Base-by-base conservation (phyloP, 106 monocot genomes). In the Dendrobium officinale region DNA sequence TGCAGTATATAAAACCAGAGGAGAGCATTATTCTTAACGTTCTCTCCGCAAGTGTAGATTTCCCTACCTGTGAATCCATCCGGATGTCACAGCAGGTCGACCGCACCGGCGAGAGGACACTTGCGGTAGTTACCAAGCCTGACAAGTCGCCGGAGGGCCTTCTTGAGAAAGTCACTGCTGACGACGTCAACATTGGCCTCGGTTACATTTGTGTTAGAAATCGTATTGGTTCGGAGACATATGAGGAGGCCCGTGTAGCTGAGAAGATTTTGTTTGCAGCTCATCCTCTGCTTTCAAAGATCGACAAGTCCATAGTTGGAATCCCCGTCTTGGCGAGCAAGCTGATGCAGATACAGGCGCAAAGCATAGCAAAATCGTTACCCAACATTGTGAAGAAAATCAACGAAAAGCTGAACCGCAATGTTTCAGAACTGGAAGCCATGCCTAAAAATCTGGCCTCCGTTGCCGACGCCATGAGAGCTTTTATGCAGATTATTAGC, bases 141-240 rank as follows among this genome's bases (percentile, higher is more conserved):
- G 80, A 80, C 22, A 80, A 29, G 64, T 42, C 80, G 10, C 80
- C 80, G 17, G 80, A 80, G 20, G 51, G 80, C 0, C 24, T 80
- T 22, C 80, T 87, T 20, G 90, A 90, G 82, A 90, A 90, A 80
- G 85, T 87, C 2, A 81, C 83, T 3, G 55, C 77, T 15, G 89
- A 37, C 37, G 37, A 37, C 37, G 37, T 37, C 37, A 37, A 37
- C 37, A 37, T 37, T 37, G 37, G 37, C 6, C 89, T 92, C 68
- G 87, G 89, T 0, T 92, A 92, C 22, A 80, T 92, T 18, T 92
- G 89, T 59, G 85, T 89, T 13, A 45, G 89, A 42, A 92, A 92
- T 59, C 87, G 92, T 16, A 26, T 92, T 10, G 84, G 85, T 0
- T 83, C 89, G 48, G 89, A 92, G 80, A 59, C 89, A 42, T 92